Evolutionary conservation across 208 protist species (phyloP), one percentile per base, ranked within the genome.

Genomic region (Acanthamoeba culbertsoni): DNA sequence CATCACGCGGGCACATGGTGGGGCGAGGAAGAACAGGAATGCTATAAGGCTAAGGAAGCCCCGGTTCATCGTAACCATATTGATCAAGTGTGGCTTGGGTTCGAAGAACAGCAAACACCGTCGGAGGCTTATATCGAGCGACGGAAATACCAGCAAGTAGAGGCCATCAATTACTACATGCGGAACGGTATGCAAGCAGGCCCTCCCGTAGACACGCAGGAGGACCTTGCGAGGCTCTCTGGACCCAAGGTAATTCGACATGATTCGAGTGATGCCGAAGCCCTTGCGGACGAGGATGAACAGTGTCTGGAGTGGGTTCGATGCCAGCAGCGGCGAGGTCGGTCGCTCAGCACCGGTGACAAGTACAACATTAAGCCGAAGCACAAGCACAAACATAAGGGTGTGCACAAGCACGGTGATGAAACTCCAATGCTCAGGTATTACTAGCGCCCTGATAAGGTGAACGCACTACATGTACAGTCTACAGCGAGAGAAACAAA

Each of bases 101-200:
- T 82, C 42, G 71, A 82, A 16, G 71, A 82, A 43, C 71, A 82
- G 71, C 3, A 5, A 18, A 40, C 4, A 4, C 43, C 71, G 12
- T 79, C 68, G 37, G 71, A 82, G 45, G 71, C 71, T 42, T 46
- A 40, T 43, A 1, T 82, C 42, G 71, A 82, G 42, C 71, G 71
- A 10, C 71, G 71, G 42, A 82, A 82, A 43, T 33, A 40, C 71
- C 16, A 55, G 71, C 71, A 82, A 28, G 71, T 43, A 26, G 43
- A 18, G 28, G 71, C 71, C 43, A 82, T 82, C 43, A n/a, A 82
- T 3, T 82, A 82, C 71, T 82, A 82, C 71, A 82, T 82, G 71
- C 6, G 23, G n/a, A 82, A 82, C 71, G 45, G 45, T n/a, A 4
- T 33, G 43, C 45, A 55, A 26, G 42, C 23, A 14, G 59, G 20